These are phyloP conservation scores for Tuber calosporum DNA, from an alignment of 495 filamentous ascomycete genomes.

Conservation along the genomic window DNA sequence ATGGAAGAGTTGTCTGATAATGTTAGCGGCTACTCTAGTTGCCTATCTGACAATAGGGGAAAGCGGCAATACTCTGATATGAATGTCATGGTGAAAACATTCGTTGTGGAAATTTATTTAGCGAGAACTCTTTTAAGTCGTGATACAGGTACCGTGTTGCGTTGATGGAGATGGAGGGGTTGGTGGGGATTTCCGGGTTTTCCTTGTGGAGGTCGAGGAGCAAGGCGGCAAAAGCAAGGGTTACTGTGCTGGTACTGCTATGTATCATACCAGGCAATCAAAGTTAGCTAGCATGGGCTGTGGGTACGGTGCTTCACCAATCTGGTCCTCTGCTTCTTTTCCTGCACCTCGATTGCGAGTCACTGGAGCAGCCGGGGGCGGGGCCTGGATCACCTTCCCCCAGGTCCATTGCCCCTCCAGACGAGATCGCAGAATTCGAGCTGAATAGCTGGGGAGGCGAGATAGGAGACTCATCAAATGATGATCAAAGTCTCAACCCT, in stretches of 20 bases:
- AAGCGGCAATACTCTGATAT: constrained; percentile 35
- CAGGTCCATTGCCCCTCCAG: neutral
- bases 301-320: neutral
- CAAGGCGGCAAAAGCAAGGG: neutral
- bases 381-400: neutral
- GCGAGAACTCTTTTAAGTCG: neutral
- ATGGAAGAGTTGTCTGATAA: constrained; percentile 63
- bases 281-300: neutral
- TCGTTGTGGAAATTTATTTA: constrained; percentile 15
- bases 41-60: neutral
- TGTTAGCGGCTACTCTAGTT: constrained; percentile 29
- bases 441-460: neutral
- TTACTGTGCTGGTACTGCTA: too few relatives aligned
- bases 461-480: neutral
- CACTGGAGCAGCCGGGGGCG: neutral
- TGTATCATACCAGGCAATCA: neutral
- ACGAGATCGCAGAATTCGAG: neutral
- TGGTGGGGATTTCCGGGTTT: neutral
- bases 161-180: neutral
- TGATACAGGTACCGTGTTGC: neutral
- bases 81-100: constrained; percentile 37
- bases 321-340: neutral
- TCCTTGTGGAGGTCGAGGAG: neutral
- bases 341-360: neutral
- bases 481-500: neutral